A percentile compares a stretch with the other conserved stretches of the same genome.
These are phyloP conservation scores for Rhododendron mucronatum DNA, from an alignment of 148 eudicot genomes.

Conservation along the genomic window DNA sequence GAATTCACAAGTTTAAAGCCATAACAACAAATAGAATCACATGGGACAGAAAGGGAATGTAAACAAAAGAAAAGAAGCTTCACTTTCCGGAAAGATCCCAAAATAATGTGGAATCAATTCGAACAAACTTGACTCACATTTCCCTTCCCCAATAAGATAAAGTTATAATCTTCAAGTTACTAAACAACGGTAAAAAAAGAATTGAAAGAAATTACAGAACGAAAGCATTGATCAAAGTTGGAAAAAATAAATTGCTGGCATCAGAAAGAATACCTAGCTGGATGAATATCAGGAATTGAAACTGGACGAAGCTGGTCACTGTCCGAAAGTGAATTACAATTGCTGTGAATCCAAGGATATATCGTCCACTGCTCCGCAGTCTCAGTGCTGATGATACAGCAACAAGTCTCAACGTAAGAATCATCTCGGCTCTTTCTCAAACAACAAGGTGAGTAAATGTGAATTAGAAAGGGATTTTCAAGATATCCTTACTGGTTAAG, in stretches of 20 bases:
- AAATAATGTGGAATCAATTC: neutral
- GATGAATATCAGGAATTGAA: constrained; percentile 86
- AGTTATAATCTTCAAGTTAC: neutral
- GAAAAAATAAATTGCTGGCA: neutral
- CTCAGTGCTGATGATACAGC: constrained; percentile 41
- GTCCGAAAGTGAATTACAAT: constrained; percentile 84
- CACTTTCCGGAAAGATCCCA: neutral
- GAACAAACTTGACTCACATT: neutral
- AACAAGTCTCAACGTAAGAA: neutral
- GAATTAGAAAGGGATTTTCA: constrained; percentile 6
- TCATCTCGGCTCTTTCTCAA: neutral
- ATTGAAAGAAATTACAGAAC: neutral
- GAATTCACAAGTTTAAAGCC: neutral
- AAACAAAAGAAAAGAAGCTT: neutral
- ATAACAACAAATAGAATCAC: neutral
- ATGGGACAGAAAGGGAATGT: neutral
- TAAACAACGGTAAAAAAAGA: neutral
- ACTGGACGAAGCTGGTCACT: constrained; percentile 90
- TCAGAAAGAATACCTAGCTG: constrained; percentile 61
- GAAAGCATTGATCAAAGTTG: neutral
- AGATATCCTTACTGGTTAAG: constrained; percentile 70
- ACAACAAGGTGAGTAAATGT: neutral
- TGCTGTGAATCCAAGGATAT: constrained; percentile 98
- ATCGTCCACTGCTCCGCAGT: constrained; percentile 77
- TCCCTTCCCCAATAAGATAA: neutral